These are phyloP conservation scores for Artomyces pyxidatus DNA, from an alignment of 768 basidiomycete genomes.

Conservation along the genomic window DNA sequence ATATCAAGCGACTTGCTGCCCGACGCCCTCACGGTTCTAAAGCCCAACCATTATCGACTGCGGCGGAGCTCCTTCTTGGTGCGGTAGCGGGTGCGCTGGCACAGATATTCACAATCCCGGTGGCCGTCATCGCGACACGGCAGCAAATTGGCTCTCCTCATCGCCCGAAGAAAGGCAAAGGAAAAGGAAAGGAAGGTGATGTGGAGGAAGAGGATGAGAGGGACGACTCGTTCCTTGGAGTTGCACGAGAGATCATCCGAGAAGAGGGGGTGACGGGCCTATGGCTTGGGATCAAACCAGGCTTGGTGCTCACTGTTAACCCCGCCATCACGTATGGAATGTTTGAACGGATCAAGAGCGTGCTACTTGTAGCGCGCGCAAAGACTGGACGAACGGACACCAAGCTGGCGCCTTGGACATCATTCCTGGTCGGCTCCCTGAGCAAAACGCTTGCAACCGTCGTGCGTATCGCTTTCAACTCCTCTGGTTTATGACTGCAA, in stretches of 20 bases:
- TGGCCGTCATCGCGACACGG: conserved; percentile 93
- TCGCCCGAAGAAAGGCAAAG: conserved; percentile 6
- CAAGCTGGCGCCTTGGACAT: conserved; percentile 69
- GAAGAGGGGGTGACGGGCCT: conserved; percentile 84
- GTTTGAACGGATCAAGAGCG: conserved; percentile 83
- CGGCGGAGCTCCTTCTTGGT: conserved; percentile 78
- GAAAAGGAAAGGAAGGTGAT: not conserved
- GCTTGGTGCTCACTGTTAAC: conserved; percentile 92
- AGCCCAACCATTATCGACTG: conserved; percentile 57
- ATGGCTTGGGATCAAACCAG: conserved; percentile 90
- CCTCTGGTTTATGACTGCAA: not conserved
- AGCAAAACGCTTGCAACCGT: conserved; percentile 96
- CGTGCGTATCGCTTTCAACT: conserved; percentile 38
- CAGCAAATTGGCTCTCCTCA: conserved; percentile 74
- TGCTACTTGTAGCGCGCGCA: conserved; percentile 51
- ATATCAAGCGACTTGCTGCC: conserved; percentile 61
- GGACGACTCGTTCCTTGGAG: conserved; percentile 70
- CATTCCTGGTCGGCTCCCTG: conserved; percentile 83
- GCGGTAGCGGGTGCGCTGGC: conserved; percentile 91
- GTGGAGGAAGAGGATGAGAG: conserved; percentile 19
- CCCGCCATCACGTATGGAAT: conserved; percentile 96
- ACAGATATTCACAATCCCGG: conserved; percentile 97
- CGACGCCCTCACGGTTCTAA: conserved; percentile 55
- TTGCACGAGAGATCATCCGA: conserved; percentile 79
- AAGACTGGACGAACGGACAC: conserved; percentile 29